Evolutionary conservation across 805 yeast genomes (phyloP), one percentile per base, ranked within the genome.

Genomic region (Candida pseudoglaebosa): DNA sequence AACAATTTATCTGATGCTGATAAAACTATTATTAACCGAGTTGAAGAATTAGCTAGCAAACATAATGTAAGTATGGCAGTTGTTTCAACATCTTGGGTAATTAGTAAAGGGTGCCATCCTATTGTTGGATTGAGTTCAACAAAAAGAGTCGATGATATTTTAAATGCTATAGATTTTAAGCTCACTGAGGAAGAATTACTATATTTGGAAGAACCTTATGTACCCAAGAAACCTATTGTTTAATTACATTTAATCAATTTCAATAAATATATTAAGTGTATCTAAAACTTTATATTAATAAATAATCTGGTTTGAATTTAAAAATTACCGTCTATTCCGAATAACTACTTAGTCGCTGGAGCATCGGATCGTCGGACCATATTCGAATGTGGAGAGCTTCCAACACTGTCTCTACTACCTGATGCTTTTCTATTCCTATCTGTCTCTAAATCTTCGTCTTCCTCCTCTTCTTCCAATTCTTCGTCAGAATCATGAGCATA

Each of bases 1-100:
- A 33, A 36, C 18, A 32, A 32, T 3, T 46, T 49, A 20, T 19
- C 47, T 5, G 46, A 46, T 4, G 48, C 44, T 5, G 60, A 55
- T 18, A 34, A 31, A 24, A 46, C 37, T 24, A 49, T 49, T 19
- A 31, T 47, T 6, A 46, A 54, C 10, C 59, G 85, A 35, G 78
- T 80, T n/a, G 83, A 78, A 48, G 65, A 71, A 47, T 21, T 82
- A 4, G 70, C 86, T 2, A 61, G 65, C 40, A 69, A 72, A 45
- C 56, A 61, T 35, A 59, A 51, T 7, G 73, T 70, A 10, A 51
- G 75, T 1, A 78, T 80, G 84, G 51, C 57, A 14, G 43, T 38
- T 13, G 43, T 55, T 24, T 44, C 59, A 3, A 41, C 52, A 10
- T 50, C 52, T 18, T 54, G 59, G 58, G 50, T 52, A 9, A 36